These are phyloP conservation scores for Mucor indicus DNA, from an alignment of 371 early-diverging fungal genomes.

Conservation along the genomic window DNA sequence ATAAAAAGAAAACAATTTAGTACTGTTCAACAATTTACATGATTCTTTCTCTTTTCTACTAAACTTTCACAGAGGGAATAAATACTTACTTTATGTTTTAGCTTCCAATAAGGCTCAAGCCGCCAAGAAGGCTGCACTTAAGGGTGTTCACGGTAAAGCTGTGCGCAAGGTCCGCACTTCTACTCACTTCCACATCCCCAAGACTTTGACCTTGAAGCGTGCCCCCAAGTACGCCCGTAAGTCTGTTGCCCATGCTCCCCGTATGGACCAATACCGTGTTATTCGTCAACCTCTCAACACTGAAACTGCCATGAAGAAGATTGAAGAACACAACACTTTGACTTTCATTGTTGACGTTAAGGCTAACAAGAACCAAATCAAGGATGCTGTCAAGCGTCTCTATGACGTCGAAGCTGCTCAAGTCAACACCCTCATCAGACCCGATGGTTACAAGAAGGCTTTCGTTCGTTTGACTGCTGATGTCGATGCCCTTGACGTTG, in stretches of 20 bases:
- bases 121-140: conserved; percentile 85
- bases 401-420: conserved; percentile 92
- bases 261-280: conserved; percentile 83
- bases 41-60: background rate
- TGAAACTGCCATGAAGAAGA: conserved; percentile 97
- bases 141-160: conserved; percentile 77
- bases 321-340: conserved; percentile 98
- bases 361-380: conserved; percentile 97
- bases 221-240: conserved; percentile 88
- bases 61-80: no score
- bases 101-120: conserved; percentile 55
- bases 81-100: background rate
- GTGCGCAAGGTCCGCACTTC: conserved; percentile 84
- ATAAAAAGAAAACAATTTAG: no score
- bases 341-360: conserved; percentile 94
- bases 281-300: conserved; percentile 93
- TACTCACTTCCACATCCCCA: conserved; percentile 90
- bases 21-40: no score
- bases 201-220: conserved; percentile 85
- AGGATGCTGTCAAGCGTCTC: conserved; percentile 91
- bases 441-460: conserved; percentile 97
- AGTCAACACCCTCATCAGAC: conserved; percentile 96
- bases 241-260: conserved; percentile 71
- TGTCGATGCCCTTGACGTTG: conserved; percentile 95
- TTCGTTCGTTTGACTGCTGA: conserved; percentile 95